Conservation (phyloP, 2,329 filamentous ascomycete genomes). For the Fusarium scirpi region DNA sequence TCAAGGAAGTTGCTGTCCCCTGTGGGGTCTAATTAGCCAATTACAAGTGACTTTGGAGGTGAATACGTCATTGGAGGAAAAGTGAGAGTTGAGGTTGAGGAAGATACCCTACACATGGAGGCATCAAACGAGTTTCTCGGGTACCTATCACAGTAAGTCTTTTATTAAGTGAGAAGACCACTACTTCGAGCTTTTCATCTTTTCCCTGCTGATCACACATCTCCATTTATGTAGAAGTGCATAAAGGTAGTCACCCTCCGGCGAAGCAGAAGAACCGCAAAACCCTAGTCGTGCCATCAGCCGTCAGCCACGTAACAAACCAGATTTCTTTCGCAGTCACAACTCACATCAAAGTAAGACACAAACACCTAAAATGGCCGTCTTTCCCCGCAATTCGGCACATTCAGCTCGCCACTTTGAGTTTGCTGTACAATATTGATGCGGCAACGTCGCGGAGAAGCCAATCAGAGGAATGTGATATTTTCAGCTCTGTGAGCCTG, state of each 20-base stretch:
- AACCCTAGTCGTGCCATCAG: neutral
- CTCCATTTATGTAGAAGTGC: neutral
- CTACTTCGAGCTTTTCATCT: rapidly evolving
- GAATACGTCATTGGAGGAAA: slow-evolving; percentile 11
- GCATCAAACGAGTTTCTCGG: neutral
- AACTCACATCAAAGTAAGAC: neutral
- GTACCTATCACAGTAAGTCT: no score
- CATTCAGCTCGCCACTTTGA: slow-evolving; percentile 13
- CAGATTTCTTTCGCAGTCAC: rapidly evolving
- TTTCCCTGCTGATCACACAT: neutral
- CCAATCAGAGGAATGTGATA: slow-evolving; percentile 10
- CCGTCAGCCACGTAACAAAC: rapidly evolving
- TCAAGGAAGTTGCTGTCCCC: neutral
- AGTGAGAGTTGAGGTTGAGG: no score
- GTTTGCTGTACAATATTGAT: neutral
- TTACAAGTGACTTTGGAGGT: rapidly evolving
- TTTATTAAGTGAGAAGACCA: no score
- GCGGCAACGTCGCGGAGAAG: neutral
- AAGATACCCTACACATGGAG: neutral
- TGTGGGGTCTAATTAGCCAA: neutral
- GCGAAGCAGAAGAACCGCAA: rapidly evolving
- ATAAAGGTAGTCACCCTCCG: neutral
- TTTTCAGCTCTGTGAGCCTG: slow-evolving; percentile 1
- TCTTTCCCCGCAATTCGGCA: neutral
- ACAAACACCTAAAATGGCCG: rapidly evolving